Percentiles rank a stretch among this genome's conserved stretches.
phyloP scores from a whole-genome alignment of 768 basidiomycete species.

The Russula abietina region DNA sequence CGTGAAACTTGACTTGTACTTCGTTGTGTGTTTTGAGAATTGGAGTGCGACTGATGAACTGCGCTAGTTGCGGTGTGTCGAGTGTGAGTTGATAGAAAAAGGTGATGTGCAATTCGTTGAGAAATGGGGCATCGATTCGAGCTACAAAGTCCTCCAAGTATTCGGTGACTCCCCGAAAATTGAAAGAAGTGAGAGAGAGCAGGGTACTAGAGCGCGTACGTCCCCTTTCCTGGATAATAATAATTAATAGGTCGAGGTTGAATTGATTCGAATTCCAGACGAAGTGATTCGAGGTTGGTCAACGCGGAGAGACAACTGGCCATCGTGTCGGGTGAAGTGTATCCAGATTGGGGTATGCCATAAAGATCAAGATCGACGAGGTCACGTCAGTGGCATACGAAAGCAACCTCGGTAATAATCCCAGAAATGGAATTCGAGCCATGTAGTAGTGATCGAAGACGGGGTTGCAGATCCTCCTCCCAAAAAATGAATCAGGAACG shows the following conservation, averaged over 20 bases:
- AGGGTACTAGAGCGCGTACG: too few species aligned
- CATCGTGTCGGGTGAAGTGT: background rate
- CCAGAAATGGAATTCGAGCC: background rate
- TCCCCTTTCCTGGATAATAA: too few species aligned
- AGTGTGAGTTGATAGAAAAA: background rate
- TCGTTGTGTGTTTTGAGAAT: background rate
- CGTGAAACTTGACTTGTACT: background rate
- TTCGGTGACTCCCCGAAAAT: background rate
- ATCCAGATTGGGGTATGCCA: background rate
- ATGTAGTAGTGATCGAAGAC: background rate
- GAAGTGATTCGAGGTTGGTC: background rate
- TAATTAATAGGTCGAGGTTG: too few species aligned
- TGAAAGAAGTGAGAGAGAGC: background rate
- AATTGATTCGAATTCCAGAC: too few species aligned
- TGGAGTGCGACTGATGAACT: background rate
- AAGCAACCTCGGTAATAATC: background rate
- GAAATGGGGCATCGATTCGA: background rate
- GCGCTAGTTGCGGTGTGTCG: background rate
- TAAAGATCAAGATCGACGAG: background rate
- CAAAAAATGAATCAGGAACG: background rate
- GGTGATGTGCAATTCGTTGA: background rate
- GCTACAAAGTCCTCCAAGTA: constrained; percentile 2
- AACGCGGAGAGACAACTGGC: background rate
- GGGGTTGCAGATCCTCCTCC: background rate
- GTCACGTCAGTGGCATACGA: background rate